Evolutionary conservation across 2,329 filamentous ascomycete species (phyloP), one percentile per base, ranked within the genome.

Genomic region (Xylariales sp.): DNA sequence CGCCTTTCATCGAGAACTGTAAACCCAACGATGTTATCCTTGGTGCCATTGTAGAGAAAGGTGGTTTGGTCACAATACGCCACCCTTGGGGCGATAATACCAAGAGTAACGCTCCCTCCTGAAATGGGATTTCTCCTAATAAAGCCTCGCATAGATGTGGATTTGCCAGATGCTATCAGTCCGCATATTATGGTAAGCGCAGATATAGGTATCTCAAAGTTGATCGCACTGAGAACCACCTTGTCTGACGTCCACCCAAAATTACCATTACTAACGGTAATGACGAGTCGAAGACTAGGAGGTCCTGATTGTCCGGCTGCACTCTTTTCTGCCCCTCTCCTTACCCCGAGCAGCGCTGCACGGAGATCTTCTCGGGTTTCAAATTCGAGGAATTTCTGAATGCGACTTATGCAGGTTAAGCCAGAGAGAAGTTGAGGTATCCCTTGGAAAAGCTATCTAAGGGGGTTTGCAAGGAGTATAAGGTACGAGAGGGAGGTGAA

Each of bases 91-190:
- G 44, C 45, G 5, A 40, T 42, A 2, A 44, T 36, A 3, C 40
- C 38, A 34, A 61, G 40, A 1, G 45, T 29, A 4, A 64, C 50
- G 34, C 44, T 3, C 60, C 62, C 14, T 48, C 37, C 4, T 41
- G 32, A 2, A 55, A 49, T 1, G 62, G 59, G 2, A 61, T 53
- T 48, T 68, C 63, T 4, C 63, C 62, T 0, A 68, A 50, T 0
- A 73, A 49, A 0, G 60, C 60, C 38, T 65, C 66, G 46, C 68
- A 61, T 1, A 73, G 46, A 0, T n/a, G 69, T 66, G 0, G 63
- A 69, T 46, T 73, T 73, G 0, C 70, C 70, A 1, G 62, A 65
- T 1, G 63, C 70, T 4, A 72, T 55, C 1, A 68, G 66, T 0
- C 69, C 69, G 8, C 68, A 52, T 1, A 73, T 48, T 4, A 72